Conservation (phyloP, 139 green algal genomes). For the Closterium sp. region DNA sequence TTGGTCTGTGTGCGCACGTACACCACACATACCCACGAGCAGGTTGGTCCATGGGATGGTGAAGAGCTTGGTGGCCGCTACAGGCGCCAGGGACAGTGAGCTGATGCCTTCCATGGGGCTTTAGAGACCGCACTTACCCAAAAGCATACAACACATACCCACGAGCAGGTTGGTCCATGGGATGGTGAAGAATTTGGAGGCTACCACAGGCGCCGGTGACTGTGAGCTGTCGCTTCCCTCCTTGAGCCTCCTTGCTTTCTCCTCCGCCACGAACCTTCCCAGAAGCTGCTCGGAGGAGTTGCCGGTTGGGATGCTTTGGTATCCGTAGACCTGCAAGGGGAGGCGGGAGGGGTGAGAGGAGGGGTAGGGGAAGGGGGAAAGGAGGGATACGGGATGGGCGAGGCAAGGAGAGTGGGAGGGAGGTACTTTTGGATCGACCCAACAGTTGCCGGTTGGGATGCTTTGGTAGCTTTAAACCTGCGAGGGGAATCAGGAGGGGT, state of each 20-base stretch:
- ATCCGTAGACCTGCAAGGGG: conserved; percentile 59
- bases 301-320: conserved; percentile 54
- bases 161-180: conserved; percentile 68
- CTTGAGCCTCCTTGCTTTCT: background rate
- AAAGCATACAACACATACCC: background rate
- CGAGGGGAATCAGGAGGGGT: background rate
- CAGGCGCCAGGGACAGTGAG: background rate
- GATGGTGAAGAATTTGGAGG: conserved; percentile 65
- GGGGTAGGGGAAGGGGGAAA: background rate
- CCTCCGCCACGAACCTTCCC: conserved; percentile 34
- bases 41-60: conserved; percentile 67
- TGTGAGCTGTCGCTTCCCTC: background rate
- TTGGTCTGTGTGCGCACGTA: too few species aligned
- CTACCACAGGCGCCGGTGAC: conserved; percentile 21
- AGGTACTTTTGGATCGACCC: too few species aligned
- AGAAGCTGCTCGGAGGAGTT: conserved; percentile 57
- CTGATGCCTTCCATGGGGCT: too few species aligned
- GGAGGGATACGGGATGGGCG: background rate
- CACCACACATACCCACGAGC: conserved; percentile 48
- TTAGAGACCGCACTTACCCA: too few species aligned
- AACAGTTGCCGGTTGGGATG: conserved; percentile 25
- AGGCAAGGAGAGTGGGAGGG: background rate
- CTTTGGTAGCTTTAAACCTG: conserved; percentile 65
- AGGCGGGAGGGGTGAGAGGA: background rate
- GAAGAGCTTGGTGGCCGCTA: conserved; percentile 60